Evolutionary conservation across 352 stramenopile species (phyloP), one percentile per base, ranked within the genome.

Genomic region (Pythium chondricola): DNA sequence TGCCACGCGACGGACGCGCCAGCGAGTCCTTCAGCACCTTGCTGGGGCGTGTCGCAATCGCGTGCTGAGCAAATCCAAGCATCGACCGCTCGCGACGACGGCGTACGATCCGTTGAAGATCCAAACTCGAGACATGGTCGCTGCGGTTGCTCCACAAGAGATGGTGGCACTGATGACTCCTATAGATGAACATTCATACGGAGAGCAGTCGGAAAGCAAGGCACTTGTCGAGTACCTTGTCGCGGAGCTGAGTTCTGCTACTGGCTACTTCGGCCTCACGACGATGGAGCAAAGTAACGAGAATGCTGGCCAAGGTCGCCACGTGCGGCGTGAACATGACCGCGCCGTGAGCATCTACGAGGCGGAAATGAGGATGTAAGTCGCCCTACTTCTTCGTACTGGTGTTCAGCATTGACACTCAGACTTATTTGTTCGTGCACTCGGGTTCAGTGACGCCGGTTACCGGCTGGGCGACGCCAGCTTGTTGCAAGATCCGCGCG

Each of bases 271-370:
- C n/a, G n/a, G n/a, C n/a, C n/a, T n/a, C n/a, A n/a, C 49, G 33
- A 41, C 18, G 38, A 44, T 21, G 7, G n/a, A n/a, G n/a, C n/a
- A n/a, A n/a, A n/a, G n/a, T n/a, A n/a, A n/a, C n/a, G n/a, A n/a
- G n/a, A n/a, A n/a, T n/a, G n/a, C n/a, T n/a, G n/a, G n/a, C n/a
- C 14, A 16, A 51, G 25, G 14, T 51, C 58, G 9, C 45, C 25
- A 62, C 13, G 25, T 65, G 7, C 46, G 35, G 46, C 45, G 51
- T 14, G 58, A 65, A 21, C 53, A 61, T 26, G 51, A 58, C 24
- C 58, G 58, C 24, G 46, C 58, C 2, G 20, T 61, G 13, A 17
- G 36, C 17, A 52, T 61, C 46, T 58, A 31, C 9, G 47, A 57
- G 3, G 13, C 35, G 5, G 50, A 57, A 24, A 41, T 37, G n/a